These are phyloP conservation scores for Paramyrothecium sp. DNA, from an alignment of 2,329 filamentous ascomycete species.

Conservation along the genomic window DNA sequence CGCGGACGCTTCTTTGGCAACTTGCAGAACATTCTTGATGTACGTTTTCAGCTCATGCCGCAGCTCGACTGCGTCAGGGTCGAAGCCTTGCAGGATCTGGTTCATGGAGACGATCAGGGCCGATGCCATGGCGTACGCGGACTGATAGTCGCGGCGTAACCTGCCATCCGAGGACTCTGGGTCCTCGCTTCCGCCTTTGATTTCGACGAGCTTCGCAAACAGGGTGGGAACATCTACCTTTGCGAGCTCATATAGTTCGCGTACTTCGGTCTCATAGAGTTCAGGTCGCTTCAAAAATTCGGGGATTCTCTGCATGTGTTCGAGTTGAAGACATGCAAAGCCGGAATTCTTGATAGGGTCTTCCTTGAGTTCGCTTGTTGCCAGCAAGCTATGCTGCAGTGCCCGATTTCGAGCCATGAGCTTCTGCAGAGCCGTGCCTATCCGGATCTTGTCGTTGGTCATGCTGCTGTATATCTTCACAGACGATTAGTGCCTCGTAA, in stretches of 20 bases:
- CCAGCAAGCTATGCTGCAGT: too few relatives aligned
- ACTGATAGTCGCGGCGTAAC: not conserved
- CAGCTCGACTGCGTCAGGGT: conserved; percentile 7
- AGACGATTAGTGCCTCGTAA: too few relatives aligned
- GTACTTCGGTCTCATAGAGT: too few relatives aligned
- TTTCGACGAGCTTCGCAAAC: not conserved
- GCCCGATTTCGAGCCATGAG: too few relatives aligned
- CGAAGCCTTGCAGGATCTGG: conserved; percentile 15
- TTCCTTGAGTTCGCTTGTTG: too few relatives aligned
- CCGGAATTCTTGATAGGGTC: too few relatives aligned
- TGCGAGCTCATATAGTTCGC: not conserved
- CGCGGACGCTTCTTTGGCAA: not conserved
- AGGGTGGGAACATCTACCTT: not conserved
- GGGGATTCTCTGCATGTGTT: too few relatives aligned
- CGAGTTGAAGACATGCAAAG: too few relatives aligned
- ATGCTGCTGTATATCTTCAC: too few relatives aligned
- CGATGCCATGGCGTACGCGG: conserved; percentile 11
- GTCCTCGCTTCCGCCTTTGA: not conserved
- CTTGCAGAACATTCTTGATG: not conserved
- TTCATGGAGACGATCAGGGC: conserved; percentile 9
- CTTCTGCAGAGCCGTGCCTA: too few relatives aligned
- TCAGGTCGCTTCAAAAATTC: too few relatives aligned
- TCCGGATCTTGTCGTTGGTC: too few relatives aligned
- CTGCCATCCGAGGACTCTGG: conserved; percentile 6
- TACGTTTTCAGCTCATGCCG: not conserved